These are phyloP conservation scores for Sarocladium brachiariae DNA, from an alignment of 2,329 filamentous ascomycete genomes.

Conservation along the genomic window DNA sequence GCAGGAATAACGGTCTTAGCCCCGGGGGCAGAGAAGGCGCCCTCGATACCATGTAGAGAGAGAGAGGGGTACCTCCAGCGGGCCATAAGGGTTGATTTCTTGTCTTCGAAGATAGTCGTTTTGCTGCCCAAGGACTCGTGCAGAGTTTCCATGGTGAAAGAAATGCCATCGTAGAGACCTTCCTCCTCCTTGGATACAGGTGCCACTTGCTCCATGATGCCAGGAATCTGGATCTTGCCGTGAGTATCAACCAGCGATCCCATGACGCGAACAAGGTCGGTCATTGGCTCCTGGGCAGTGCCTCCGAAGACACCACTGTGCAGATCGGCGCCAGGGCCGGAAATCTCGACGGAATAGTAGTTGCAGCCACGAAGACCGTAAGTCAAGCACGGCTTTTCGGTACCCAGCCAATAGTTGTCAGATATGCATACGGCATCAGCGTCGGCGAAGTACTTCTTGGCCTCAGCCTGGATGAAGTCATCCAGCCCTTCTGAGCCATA, in stretches of 20 bases:
- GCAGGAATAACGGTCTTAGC: constrained; percentile 98
- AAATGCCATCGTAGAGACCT: constrained; percentile 78
- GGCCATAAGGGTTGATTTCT: constrained; percentile 89
- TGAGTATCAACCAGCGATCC: constrained; percentile 78
- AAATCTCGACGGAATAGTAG: constrained; percentile 91
- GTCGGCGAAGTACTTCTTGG: constrained; percentile 90
- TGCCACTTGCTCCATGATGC: constrained; percentile 87
- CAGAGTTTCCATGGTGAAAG: constrained; percentile 93
- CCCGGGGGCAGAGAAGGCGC: constrained; percentile 85
- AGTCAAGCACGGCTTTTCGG: constrained; percentile 95
- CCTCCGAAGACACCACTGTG: constrained; percentile 97
- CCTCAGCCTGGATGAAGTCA: constrained; percentile 86
- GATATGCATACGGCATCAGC: constrained; percentile 96
- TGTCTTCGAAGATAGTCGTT: constrained; percentile 80
- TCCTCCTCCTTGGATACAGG: constrained; percentile 82
- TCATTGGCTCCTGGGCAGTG: constrained; percentile 97
- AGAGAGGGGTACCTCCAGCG: constrained; percentile 94
- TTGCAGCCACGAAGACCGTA: constrained; percentile 96
- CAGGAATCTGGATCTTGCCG: constrained; percentile 91
- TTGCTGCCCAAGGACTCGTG: constrained; percentile 85
- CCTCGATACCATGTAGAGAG: constrained; percentile 90
- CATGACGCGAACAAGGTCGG: constrained; percentile 79
- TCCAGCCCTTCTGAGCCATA: constrained; percentile 95
- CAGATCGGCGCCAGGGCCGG: constrained; percentile 85
- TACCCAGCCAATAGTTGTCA: constrained; percentile 99